Percentiles rank a stretch among this genome's conserved stretches.
Evolutionary conservation across 2,329 filamentous ascomycete species (phyloP).

Genomic region (Phialocephala subalpina): DNA sequence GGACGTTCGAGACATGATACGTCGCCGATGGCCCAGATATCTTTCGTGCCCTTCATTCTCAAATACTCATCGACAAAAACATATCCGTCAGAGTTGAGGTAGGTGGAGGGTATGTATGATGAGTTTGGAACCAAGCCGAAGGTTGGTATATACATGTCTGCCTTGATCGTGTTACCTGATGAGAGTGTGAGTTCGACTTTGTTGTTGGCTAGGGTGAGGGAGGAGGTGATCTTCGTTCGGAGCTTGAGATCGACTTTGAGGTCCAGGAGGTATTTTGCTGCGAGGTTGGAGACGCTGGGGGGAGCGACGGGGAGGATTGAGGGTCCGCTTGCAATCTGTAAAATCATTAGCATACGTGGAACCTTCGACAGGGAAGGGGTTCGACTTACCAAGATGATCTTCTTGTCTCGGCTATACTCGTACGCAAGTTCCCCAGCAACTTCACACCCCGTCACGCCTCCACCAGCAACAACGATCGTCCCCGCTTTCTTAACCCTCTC

Average conservation of each 20-base stretch:
- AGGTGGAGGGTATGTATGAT: slow-evolving; percentile 56
- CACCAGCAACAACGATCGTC: slow-evolving; percentile 45
- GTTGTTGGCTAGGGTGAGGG: slow-evolving; percentile 48
- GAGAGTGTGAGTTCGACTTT: slow-evolving; percentile 58
- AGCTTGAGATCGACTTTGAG: slow-evolving; percentile 59
- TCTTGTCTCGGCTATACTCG: slow-evolving; percentile 39
- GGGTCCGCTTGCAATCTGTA: slow-evolving; percentile 44
- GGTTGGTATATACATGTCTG: slow-evolving; percentile 65
- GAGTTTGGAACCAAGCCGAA: slow-evolving; percentile 64
- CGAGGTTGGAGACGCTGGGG: slow-evolving; percentile 33
- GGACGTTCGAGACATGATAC: slow-evolving; percentile 33
- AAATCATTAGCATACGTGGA: not conserved
- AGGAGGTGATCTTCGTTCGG: slow-evolving; percentile 50
- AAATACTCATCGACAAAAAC: slow-evolving; percentile 60
- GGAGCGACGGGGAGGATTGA: slow-evolving; percentile 36
- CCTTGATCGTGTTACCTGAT: slow-evolving; percentile 54
- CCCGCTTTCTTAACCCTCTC: slow-evolving; percentile 36
- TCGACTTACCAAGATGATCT: slow-evolving; percentile 30
- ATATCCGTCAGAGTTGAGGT: slow-evolving; percentile 55
- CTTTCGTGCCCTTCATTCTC: slow-evolving; percentile 51
- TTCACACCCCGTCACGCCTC: slow-evolving; percentile 46
- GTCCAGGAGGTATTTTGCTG: slow-evolving; percentile 55
- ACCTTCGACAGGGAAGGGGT: not conserved
- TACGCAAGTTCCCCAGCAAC: slow-evolving; percentile 38
- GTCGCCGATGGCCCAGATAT: slow-evolving; percentile 42